phyloP scores from a whole-genome alignment of 2,329 filamentous ascomycete species.

The Arthrobotrys musiformis region DNA sequence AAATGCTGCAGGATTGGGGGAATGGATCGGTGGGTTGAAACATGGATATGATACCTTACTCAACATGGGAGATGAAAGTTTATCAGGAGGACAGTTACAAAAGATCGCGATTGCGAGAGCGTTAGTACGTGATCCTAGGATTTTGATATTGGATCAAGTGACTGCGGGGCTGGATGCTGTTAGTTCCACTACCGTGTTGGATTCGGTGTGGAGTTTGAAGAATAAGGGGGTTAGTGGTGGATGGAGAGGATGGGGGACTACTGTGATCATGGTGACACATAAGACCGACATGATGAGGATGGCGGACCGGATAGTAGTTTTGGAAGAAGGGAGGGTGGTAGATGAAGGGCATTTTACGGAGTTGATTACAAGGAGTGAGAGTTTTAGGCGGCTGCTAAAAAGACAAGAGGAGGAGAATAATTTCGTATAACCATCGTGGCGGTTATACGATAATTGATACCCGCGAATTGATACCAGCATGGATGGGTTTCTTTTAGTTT shows the following conservation, averaged over 20 bases:
- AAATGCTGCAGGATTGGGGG: slow-evolving; percentile 57
- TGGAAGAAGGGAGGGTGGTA: slow-evolving; percentile 75
- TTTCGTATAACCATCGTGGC: slow-evolving; percentile 27
- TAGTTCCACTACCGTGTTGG: slow-evolving; percentile 72
- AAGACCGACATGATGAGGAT: slow-evolving; percentile 85
- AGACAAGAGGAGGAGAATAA: slow-evolving; percentile 44
- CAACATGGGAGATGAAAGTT: slow-evolving; percentile 79
- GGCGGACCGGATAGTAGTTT: slow-evolving; percentile 77
- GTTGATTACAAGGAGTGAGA: slow-evolving; percentile 66
- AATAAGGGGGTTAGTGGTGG: slow-evolving; percentile 14
- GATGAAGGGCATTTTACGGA: slow-evolving; percentile 75
- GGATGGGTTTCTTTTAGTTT: too few relatives aligned
- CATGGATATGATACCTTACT: slow-evolving; percentile 74
- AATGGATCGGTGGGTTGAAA: slow-evolving; percentile 69
- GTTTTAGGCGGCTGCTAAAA: slow-evolving; percentile 67
- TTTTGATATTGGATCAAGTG: slow-evolving; percentile 87
- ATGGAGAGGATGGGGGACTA: slow-evolving; percentile 60
- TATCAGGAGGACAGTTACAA: slow-evolving; percentile 87
- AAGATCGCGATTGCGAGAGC: slow-evolving; percentile 83
- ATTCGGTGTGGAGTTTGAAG: slow-evolving; percentile 69
- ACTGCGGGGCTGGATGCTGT: slow-evolving; percentile 81
- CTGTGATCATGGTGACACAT: slow-evolving; percentile 85
- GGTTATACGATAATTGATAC: not conserved
- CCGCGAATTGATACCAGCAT: not conserved
- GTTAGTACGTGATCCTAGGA: slow-evolving; percentile 74